Conservation (phyloP, 2,329 filamentous ascomycete genomes). For the Paraconiothyrium sp. region DNA sequence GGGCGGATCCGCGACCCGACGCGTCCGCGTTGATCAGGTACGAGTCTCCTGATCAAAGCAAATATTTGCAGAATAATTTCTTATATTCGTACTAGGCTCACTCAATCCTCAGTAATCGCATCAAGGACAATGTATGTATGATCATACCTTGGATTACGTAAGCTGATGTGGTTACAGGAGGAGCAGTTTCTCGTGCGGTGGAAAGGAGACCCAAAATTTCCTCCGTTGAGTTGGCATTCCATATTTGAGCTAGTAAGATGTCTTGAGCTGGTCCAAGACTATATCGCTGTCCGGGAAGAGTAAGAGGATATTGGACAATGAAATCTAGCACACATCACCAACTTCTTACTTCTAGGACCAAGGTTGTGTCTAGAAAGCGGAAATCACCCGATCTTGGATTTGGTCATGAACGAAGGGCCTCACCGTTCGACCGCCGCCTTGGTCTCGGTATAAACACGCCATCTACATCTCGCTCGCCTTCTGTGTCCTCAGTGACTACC, state of each 20-base stretch:
- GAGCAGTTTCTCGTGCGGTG: constrained; percentile 57
- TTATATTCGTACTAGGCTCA: constrained; percentile 27
- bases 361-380: constrained; percentile 29
- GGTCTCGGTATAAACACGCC: constrained; percentile 25
- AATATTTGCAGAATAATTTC: constrained; percentile 15
- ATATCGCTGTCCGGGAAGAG: constrained; percentile 48
- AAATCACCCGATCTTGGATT: constrained; percentile 33
- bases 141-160: constrained; percentile 13
- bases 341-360: background rate
- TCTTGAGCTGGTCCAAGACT: constrained; percentile 54
- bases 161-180: constrained; percentile 39
- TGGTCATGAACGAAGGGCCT: constrained; percentile 29
- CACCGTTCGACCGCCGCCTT: constrained; percentile 32
- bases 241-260: constrained; percentile 51
- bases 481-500: constrained; percentile 26
- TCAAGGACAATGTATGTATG: constrained; percentile 34
- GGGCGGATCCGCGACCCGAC: constrained; percentile 26
- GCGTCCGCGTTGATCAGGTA: constrained; percentile 38
- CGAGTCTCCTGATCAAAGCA: constrained; percentile 4
- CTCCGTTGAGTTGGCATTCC: constrained; percentile 56
- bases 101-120: constrained; percentile 38
- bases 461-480: constrained; percentile 34
- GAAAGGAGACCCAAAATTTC: constrained; percentile 30
- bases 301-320: constrained; percentile 17
- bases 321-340: background rate